These are phyloP conservation scores for Termitomyces sp. DNA, from an alignment of 768 basidiomycete species.

Conservation along the genomic window DNA sequence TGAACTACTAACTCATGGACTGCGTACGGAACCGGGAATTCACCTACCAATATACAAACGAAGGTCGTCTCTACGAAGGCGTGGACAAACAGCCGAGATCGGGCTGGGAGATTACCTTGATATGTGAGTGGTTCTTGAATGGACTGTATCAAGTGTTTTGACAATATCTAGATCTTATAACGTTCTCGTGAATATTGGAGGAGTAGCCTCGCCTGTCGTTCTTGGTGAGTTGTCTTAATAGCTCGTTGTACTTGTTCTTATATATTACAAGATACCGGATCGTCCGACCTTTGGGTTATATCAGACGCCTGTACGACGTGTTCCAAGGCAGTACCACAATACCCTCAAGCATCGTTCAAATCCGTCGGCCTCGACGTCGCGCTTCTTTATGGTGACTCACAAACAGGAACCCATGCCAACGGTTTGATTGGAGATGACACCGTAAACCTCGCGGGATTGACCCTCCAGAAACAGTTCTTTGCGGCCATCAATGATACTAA, in stretches of 20 bases:
- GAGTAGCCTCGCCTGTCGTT: conserved; percentile 50
- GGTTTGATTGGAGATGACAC: conserved; percentile 63
- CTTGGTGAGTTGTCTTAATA: conserved; percentile 43
- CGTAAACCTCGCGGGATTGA: conserved; percentile 53
- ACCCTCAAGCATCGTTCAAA: conserved; percentile 50
- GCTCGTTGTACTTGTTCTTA: not conserved
- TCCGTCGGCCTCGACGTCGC: conserved; percentile 43
- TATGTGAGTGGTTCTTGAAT: conserved; percentile 42
- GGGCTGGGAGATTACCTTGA: conserved; percentile 64
- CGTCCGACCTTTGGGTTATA: conserved; percentile 74
- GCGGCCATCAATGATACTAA: conserved; percentile 70
- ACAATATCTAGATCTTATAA: conserved; percentile 54
- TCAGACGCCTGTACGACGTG: conserved; percentile 55
- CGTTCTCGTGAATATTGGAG: conserved; percentile 58
- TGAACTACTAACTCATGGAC: conserved; percentile 4
- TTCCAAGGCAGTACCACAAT: conserved; percentile 39
- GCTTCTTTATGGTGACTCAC: conserved; percentile 70
- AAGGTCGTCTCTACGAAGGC: conserved; percentile 21
- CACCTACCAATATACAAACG: conserved; percentile 36
- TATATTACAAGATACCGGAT: conserved; percentile 60
- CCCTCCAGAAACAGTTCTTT: conserved; percentile 52
- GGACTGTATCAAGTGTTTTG: not conserved
- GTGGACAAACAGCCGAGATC: conserved; percentile 37
- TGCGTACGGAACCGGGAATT: conserved; percentile 31
- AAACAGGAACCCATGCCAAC: conserved; percentile 63